These are phyloP conservation scores for Pseudophaeomoniella oleicola DNA, from an alignment of 2,329 filamentous ascomycete genomes.

Conservation along the genomic window DNA sequence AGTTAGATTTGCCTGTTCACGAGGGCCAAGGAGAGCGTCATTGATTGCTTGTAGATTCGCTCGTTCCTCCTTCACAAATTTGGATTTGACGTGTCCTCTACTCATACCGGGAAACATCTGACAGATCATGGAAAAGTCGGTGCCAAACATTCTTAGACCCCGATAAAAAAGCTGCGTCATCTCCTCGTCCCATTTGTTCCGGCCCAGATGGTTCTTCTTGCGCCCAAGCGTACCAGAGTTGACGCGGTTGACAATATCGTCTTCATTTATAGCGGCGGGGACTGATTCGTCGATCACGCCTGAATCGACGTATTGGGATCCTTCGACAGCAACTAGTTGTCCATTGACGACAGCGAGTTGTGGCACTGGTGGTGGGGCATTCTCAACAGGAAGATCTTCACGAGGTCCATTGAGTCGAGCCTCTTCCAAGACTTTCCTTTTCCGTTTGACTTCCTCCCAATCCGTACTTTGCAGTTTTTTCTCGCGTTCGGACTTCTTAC, in stretches of 20 bases:
- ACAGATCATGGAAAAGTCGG: slow-evolving; percentile 45
- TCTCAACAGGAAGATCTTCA: background rate
- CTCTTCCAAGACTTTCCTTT: slow-evolving; percentile 17
- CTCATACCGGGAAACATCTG: slow-evolving; percentile 45
- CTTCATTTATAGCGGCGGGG: slow-evolving; percentile 28
- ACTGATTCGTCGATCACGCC: slow-evolving; percentile 19
- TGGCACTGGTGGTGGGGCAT: slow-evolving; percentile 6
- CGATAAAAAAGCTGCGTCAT: slow-evolving; percentile 48
- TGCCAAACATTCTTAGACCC: slow-evolving; percentile 47
- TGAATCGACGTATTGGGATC: slow-evolving; percentile 38
- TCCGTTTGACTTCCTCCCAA: slow-evolving; percentile 35
- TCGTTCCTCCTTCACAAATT: slow-evolving; percentile 48
- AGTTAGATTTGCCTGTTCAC: slow-evolving; percentile 26
- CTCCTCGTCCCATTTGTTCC: slow-evolving; percentile 40
- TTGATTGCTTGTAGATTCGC: slow-evolving; percentile 38
- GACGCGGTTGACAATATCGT: slow-evolving; percentile 29
- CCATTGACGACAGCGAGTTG: slow-evolving; percentile 42
- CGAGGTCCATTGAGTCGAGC: background rate
- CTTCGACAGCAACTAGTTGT: slow-evolving; percentile 38
- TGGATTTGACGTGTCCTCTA: slow-evolving; percentile 48
- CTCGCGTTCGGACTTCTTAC: slow-evolving; percentile 42
- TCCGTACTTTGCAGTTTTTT: slow-evolving; percentile 42
- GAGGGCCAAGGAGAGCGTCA: slow-evolving; percentile 31
- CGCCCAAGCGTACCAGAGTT: slow-evolving; percentile 30
- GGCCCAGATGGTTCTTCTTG: slow-evolving; percentile 34